Evolutionary conservation across 2,329 filamentous ascomycete genomes (phyloP).

Genomic region (Colletotrichum tabaci): DNA sequence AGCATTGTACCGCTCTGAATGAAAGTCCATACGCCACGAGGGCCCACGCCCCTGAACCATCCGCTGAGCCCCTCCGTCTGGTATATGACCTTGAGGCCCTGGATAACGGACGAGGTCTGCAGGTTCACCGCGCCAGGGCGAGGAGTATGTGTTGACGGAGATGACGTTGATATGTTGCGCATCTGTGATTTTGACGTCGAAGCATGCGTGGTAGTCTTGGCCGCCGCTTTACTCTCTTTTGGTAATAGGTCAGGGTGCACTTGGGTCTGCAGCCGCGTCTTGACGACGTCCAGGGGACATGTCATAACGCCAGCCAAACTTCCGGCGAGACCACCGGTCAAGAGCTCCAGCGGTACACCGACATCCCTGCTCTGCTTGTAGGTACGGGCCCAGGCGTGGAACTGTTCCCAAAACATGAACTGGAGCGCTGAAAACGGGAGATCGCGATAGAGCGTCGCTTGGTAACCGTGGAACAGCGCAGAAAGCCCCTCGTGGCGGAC

Average conservation of each 20-base stretch:
- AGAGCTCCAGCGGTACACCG: conserved; percentile 85
- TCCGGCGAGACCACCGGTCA: conserved; percentile 91
- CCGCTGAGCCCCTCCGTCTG: conserved; percentile 88
- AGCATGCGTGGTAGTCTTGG: conserved; percentile 46
- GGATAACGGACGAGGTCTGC: conserved; percentile 90
- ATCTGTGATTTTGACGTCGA: conserved; percentile 65
- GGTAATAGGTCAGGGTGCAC: conserved; percentile 63
- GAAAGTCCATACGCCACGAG: conserved; percentile 95
- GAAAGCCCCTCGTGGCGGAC: conserved; percentile 84
- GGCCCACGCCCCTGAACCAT: conserved; percentile 95
- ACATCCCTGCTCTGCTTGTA: conserved; percentile 88
- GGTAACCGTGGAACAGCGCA: conserved; percentile 96
- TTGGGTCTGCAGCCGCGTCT: conserved; percentile 96
- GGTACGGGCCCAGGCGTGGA: conserved; percentile 83
- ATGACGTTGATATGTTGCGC: conserved; percentile 89
- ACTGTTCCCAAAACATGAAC: conserved; percentile 98
- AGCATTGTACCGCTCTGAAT: conserved; percentile 98
- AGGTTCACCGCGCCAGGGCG: conserved; percentile 84
- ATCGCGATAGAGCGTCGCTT: conserved; percentile 94
- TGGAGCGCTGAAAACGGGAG: conserved; percentile 96
- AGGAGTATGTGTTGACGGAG: conserved; percentile 86
- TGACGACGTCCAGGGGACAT: conserved; percentile 96
- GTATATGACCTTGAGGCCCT: conserved; percentile 89
- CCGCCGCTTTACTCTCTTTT: conserved; percentile 42
- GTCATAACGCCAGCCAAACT: conserved; percentile 95